Percentiles rank a stretch among this genome's conserved stretches.
Evolutionary conservation across 257 asterid genomes (phyloP).

Genomic region (Jasminum sambac): DNA sequence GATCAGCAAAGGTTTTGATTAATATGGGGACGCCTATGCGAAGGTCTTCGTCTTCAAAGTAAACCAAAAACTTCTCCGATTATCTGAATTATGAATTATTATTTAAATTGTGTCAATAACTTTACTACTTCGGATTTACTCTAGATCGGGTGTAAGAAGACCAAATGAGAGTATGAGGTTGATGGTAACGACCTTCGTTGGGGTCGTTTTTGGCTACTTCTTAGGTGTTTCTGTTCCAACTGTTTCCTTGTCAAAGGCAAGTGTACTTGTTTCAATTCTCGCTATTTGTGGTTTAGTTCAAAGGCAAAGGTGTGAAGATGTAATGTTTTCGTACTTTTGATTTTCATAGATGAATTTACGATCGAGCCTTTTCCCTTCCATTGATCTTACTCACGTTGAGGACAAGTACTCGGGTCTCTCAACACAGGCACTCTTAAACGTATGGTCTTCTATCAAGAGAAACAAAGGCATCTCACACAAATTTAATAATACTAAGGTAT

Average conservation of each 20-base stretch:
- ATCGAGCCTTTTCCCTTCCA: constrained; percentile 54
- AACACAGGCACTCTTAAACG: constrained; percentile 73
- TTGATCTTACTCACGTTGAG: constrained; percentile 61
- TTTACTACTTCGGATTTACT: constrained; percentile 20
- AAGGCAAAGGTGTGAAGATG: background rate
- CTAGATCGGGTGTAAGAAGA: constrained; percentile 53
- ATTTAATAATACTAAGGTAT: constrained; percentile 53
- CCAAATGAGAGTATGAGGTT: constrained; percentile 79
- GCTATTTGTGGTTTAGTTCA: constrained; percentile 12
- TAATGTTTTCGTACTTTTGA: constrained; percentile 19
- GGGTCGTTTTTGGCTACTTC: constrained; percentile 71
- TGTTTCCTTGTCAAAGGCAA: constrained; percentile 68
- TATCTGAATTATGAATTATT: background rate
- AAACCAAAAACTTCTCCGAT: background rate
- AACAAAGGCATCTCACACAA: constrained; percentile 42
- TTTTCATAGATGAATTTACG: constrained; percentile 49
- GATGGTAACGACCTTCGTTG: constrained; percentile 62
- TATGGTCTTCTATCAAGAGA: constrained; percentile 68
- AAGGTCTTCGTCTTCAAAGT: constrained; percentile 25
- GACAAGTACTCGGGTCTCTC: constrained; percentile 84
- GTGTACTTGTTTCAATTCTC: constrained; percentile 20
- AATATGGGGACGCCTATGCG: constrained; percentile 50
- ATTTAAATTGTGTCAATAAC: constrained; percentile 1
- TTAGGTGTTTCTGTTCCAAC: constrained; percentile 82
- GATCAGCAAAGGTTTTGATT: constrained; percentile 31